Percentiles rank a stretch among this genome's conserved stretches.
Conservation (phyloP, 1,139 yeast species). For the Nakaseomyces nivariensis region DNA sequence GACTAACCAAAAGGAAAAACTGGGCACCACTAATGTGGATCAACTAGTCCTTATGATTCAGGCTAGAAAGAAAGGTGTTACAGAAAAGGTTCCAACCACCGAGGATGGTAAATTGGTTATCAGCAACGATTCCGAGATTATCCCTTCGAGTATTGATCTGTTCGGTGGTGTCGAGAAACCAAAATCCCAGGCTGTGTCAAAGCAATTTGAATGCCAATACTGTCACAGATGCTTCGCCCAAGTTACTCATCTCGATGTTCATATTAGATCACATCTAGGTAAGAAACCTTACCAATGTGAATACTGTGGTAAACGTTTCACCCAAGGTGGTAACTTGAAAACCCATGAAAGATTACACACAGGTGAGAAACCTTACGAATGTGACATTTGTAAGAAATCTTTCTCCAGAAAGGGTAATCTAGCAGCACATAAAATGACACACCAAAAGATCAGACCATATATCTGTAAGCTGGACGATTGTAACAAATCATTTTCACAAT, state of each 20-base stretch:
- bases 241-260: slow-evolving; percentile 70
- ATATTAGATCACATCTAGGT: slow-evolving; percentile 69
- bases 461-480: slow-evolving; percentile 75
- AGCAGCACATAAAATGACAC: slow-evolving; percentile 79
- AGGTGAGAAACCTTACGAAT: slow-evolving; percentile 80
- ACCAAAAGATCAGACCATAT: slow-evolving; percentile 68
- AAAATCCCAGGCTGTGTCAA: slow-evolving; percentile 32
- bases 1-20: slow-evolving; percentile 49
- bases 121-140: slow-evolving; percentile 24
- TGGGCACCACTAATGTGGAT: slow-evolving; percentile 85
- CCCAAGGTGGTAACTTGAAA: slow-evolving; percentile 86
- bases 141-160: slow-evolving; percentile 56
- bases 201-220: slow-evolving; percentile 62
- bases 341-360: slow-evolving; percentile 85
- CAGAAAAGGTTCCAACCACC: slow-evolving; percentile 49
- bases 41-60: slow-evolving; percentile 84
- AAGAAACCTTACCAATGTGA: slow-evolving; percentile 71
- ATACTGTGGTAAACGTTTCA: slow-evolving; percentile 70
- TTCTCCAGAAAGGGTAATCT: slow-evolving; percentile 87
- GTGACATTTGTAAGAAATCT: slow-evolving; percentile 63
- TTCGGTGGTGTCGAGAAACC: slow-evolving; percentile 81
- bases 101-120: slow-evolving; percentile 43
- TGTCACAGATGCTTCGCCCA: slow-evolving; percentile 65
- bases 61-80: slow-evolving; percentile 72
- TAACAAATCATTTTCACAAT: slow-evolving; percentile 77